Conservation (phyloP, 2,329 filamentous ascomycete species). For the Colletotrichum sp. region DNA sequence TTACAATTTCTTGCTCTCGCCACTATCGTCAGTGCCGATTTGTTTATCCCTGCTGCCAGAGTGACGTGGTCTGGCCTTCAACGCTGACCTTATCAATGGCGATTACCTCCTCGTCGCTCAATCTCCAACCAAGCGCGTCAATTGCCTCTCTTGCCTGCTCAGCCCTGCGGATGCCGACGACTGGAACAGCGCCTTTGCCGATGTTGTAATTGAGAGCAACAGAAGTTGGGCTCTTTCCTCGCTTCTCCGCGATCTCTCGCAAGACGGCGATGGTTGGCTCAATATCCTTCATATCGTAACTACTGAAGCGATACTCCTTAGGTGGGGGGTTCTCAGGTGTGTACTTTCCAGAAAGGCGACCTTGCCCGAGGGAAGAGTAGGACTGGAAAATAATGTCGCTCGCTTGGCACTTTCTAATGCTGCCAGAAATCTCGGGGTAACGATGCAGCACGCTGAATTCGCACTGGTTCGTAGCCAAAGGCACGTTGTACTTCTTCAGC, state of each 20-base stretch:
- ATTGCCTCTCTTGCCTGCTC: not conserved
- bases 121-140: not conserved
- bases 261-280: not conserved
- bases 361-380: not conserved
- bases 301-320: not conserved
- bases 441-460: not conserved
- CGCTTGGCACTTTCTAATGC: not conserved
- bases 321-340: not conserved
- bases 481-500: not conserved
- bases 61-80: not conserved
- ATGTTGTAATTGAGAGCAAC: not conserved
- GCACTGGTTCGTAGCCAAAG: not conserved
- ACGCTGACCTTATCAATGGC: not conserved
- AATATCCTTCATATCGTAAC: not conserved
- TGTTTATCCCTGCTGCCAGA: not conserved
- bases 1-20: not conserved
- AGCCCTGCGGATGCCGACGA: not conserved
- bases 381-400: not conserved
- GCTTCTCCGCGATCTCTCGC: not conserved
- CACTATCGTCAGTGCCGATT: not conserved
- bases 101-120: not conserved
- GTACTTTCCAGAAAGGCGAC: not conserved
- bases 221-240: not conserved
- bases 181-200: not conserved
- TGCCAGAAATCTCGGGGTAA: not conserved